These are phyloP conservation scores for Bertia moriformis DNA, from an alignment of 2,329 filamentous ascomycete species.

Conservation along the genomic window DNA sequence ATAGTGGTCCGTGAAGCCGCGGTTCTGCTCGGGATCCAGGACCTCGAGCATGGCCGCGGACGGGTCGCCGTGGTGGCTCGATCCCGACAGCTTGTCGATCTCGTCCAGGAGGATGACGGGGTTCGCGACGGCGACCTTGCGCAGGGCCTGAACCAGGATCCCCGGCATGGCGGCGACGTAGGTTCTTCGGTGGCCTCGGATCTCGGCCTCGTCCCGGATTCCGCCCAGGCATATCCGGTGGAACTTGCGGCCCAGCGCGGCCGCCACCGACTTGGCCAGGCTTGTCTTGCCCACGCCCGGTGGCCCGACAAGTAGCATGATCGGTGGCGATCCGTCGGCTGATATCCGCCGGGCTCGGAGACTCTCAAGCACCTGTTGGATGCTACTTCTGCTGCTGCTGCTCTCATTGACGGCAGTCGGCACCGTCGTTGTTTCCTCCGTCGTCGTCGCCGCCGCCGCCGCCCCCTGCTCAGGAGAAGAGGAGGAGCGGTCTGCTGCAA, in stretches of 20 bases:
- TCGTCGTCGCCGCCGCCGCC: background rate
- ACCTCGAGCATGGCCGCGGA: conserved; percentile 97
- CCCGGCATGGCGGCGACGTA: conserved; percentile 99
- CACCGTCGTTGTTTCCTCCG: conserved; percentile 10
- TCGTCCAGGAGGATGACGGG: conserved; percentile 92
- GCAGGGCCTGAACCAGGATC: conserved; percentile 78
- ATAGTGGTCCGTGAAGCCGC: conserved; percentile 90
- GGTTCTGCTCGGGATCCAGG: conserved; percentile 90
- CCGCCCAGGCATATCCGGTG: conserved; percentile 93
- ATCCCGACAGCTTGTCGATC: conserved; percentile 87
- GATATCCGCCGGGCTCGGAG: conserved; percentile 65
- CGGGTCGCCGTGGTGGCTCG: conserved; percentile 87
- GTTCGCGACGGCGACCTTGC: conserved; percentile 90
- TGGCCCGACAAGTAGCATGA: conserved; percentile 80
- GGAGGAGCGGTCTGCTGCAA: conserved; percentile 7
- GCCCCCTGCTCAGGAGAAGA: no score
- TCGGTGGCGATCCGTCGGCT: conserved; percentile 92
- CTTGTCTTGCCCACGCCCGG: conserved; percentile 95
- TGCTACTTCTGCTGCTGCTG: conserved; percentile 12
- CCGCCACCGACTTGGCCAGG: conserved; percentile 81
- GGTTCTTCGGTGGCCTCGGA: conserved; percentile 82
- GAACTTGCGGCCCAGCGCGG: conserved; percentile 92
- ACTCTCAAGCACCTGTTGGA: conserved; percentile 61
- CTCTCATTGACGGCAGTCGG: conserved; percentile 19
- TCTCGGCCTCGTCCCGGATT: conserved; percentile 91